Base-by-base conservation (phyloP, 768 basidiomycete genomes). In the Tylopilus plumbeoviolaceoides region DNA sequence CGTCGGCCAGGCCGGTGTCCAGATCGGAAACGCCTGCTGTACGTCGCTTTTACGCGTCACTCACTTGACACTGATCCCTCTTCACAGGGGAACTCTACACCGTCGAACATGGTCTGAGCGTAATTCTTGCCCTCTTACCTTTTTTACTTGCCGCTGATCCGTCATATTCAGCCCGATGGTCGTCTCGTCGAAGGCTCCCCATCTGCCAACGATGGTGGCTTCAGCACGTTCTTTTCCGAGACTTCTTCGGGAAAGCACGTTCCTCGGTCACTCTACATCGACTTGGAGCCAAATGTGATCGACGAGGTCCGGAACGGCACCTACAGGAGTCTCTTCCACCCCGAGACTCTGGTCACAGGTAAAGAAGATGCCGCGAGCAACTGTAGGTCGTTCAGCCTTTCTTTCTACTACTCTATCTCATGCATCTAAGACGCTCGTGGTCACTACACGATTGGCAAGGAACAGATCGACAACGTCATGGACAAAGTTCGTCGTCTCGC, bases 301-400 rank as follows among this genome's bases (percentile, higher is more conserved):
- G 95, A 98, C 67, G 94, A 97, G 74, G 94, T 99, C 65, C 86
- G 91, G 72, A 95, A 82, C 58, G 97, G 97, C 58, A 84, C 88
- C 40, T 99, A 98, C 84, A 83, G 91, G 73, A 87, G 86, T 71
- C 87, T 99, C 52, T 99, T 99, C 84, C 97, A 99, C 76, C 97
- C 97, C 11, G 97, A 98, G 82, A 95, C 97, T 54, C 84, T 99
- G 71, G 83, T 99, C 64, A 93, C 90, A 51, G 97, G 97, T 61
- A 99, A 98, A 77, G 97, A 99, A 77, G 97, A 99, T 70, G 97
- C 97, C 53, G 97, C 97, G 56, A 98, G 94, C 81, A 99, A 99
- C 76, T 99, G 95, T 95, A 73, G 62, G 78, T 70, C 9, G 15
- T 35, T 38, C 21, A 27, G 12, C 38, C 20, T 17, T 5, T 31